A percentile compares a stretch with the other conserved stretches of the same genome.
Evolutionary conservation across 2,329 filamentous ascomycete species (phyloP).

Genomic region (Ophiostoma populinum): DNA sequence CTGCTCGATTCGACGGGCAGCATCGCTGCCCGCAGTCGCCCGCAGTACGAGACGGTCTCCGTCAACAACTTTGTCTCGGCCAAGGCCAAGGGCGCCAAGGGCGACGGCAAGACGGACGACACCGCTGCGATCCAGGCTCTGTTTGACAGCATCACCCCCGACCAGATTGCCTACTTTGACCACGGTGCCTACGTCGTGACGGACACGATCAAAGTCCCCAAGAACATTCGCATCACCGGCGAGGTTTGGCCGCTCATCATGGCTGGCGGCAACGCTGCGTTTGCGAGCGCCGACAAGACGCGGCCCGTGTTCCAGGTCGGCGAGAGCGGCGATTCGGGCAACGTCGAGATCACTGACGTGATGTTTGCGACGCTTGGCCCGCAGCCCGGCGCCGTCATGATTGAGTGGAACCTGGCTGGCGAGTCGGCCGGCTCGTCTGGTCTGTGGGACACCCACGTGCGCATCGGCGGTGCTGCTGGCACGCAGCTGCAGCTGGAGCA

Average conservation of each 20-base stretch:
- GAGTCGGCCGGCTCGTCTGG: conserved; percentile 50
- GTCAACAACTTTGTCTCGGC: conserved; percentile 64
- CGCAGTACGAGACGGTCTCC: conserved; percentile 59
- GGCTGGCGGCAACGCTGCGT: conserved; percentile 53
- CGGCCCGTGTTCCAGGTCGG: conserved; percentile 78
- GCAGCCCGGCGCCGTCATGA: conserved; percentile 71
- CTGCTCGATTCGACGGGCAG: conserved; percentile 49
- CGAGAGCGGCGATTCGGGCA: conserved; percentile 54
- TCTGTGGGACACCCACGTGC: conserved; percentile 93
- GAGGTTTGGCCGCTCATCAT: conserved; percentile 87
- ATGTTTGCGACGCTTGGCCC: conserved; percentile 73
- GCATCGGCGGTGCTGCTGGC: conserved; percentile 73
- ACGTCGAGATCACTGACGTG: conserved; percentile 75
- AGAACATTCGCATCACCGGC: conserved; percentile 72
- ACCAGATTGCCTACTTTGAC: conserved; percentile 57
- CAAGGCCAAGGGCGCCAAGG: conserved; percentile 67
- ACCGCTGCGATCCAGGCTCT: conserved; percentile 68
- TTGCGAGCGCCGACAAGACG: conserved; percentile 59
- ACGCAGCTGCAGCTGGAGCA: conserved; percentile 65
- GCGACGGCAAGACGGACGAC: conserved; percentile 77
- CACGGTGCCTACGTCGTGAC: conserved; percentile 57
- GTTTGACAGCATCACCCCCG: conserved; percentile 47
- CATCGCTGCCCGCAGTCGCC: conserved; percentile 72
- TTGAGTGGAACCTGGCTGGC: conserved; percentile 77
- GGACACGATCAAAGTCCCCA: conserved; percentile 53